Evolutionary conservation across 2,329 filamentous ascomycete species (phyloP).

Genomic region (Achaetomium macrosporum): DNA sequence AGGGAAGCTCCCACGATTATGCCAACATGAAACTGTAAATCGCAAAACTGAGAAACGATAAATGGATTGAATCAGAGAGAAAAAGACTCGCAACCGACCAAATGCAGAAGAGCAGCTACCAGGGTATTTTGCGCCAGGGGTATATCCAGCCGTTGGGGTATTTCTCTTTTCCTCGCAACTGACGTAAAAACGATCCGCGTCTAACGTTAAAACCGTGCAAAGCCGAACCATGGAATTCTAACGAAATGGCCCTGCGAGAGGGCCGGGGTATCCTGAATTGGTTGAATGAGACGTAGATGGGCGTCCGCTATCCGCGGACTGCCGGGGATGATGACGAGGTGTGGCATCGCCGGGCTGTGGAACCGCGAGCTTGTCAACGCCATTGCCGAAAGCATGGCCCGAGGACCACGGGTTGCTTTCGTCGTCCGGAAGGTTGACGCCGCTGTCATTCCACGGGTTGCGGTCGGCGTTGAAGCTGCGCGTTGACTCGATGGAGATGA

Average conservation of each 20-base stretch:
- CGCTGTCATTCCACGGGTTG: slow-evolving; percentile 97
- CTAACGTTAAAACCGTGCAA: slow-evolving; percentile 38
- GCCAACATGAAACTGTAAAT: slow-evolving; percentile 16
- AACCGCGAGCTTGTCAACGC: slow-evolving; percentile 58
- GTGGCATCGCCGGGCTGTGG: slow-evolving; percentile 74
- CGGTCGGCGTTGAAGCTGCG: slow-evolving; percentile 85
- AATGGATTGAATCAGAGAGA: slow-evolving; percentile 26
- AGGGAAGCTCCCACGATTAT: too few species aligned
- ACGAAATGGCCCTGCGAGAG: slow-evolving; percentile 77
- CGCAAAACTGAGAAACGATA: slow-evolving; percentile 18
- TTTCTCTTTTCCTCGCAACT: slow-evolving; percentile 44
- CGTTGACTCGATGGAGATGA: slow-evolving; percentile 92
- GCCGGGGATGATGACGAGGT: slow-evolving; percentile 74
- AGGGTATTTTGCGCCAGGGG: slow-evolving; percentile 56
- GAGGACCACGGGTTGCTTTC: slow-evolving; percentile 65
- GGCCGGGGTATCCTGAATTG: slow-evolving; percentile 92
- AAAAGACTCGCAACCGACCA: slow-evolving; percentile 39
- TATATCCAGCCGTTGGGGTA: slow-evolving; percentile 59
- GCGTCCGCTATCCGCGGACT: slow-evolving; percentile 84
- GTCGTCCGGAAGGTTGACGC: slow-evolving; percentile 87
- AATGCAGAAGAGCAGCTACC: slow-evolving; percentile 42
- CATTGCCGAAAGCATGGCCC: slow-evolving; percentile 46
- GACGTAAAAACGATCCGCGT: slow-evolving; percentile 25
- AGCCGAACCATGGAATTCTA: slow-evolving; percentile 48
- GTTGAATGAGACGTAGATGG: slow-evolving; percentile 93